Evolutionary conservation across 2,329 filamentous ascomycete genomes (phyloP).

Genomic region (Stemphylium vesicarium): DNA sequence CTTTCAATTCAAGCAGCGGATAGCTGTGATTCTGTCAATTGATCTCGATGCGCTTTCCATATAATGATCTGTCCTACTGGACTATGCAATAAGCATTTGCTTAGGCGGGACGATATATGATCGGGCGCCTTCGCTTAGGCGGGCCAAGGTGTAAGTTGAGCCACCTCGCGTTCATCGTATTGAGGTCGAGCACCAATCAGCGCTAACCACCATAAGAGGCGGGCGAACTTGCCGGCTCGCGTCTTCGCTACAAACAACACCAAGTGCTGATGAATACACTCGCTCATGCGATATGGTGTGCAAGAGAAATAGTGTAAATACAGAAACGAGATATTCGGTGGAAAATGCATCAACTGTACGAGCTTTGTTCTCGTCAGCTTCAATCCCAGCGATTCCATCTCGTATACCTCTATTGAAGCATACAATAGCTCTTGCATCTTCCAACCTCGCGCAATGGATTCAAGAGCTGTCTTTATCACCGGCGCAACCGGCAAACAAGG

Average conservation of each 20-base stretch:
- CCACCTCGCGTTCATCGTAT: constrained; percentile 4
- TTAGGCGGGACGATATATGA: too few species aligned
- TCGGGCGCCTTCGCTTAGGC: background rate
- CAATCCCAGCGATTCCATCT: background rate
- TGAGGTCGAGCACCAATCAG: constrained; percentile 7
- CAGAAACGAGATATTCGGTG: background rate
- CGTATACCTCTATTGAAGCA: background rate
- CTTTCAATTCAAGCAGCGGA: too few species aligned
- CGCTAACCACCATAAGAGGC: background rate
- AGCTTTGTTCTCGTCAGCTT: too few species aligned
- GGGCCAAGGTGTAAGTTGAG: too few species aligned
- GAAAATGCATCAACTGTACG: background rate
- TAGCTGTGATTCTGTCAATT: background rate
- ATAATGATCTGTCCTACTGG: too few species aligned
- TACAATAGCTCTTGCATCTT: background rate
- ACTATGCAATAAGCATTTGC: too few species aligned
- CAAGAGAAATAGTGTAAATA: background rate
- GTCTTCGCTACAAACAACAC: background rate
- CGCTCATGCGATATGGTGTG: background rate
- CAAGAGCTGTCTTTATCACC: constrained; percentile 45
- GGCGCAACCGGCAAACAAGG: constrained; percentile 57
- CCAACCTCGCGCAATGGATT: background rate
- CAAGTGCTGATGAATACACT: background rate
- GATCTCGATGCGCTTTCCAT: background rate
- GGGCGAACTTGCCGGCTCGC: constrained; percentile 3